Evolutionary conservation across 2,329 filamentous ascomycete species (phyloP).

Genomic region (Pyrenophora graminea): DNA sequence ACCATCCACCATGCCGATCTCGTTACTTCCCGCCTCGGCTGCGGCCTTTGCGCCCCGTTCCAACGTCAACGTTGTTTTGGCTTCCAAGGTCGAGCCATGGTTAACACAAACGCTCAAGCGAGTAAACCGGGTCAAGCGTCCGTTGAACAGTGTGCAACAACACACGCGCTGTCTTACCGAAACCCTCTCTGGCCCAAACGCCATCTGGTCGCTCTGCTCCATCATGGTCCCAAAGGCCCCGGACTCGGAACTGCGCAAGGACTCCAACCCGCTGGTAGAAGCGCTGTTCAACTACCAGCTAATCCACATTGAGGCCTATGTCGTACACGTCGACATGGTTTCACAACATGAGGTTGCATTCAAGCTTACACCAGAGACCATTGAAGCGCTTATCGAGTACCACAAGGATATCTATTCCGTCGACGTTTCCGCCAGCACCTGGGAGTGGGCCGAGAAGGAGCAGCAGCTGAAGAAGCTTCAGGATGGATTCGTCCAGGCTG

Average conservation of each 20-base stretch:
- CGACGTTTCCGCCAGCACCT: constrained; percentile 85
- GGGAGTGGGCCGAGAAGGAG: constrained; percentile 96
- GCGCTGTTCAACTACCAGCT: constrained; percentile 91
- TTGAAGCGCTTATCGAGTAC: constrained; percentile 89
- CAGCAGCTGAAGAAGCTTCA: constrained; percentile 95
- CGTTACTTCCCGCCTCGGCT: constrained; percentile 91
- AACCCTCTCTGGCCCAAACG: constrained; percentile 83
- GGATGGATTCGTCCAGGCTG: constrained; percentile 92
- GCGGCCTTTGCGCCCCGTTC: constrained; percentile 94
- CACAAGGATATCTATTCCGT: constrained; percentile 95
- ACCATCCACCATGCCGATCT: constrained; percentile 72
- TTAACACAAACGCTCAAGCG: constrained; percentile 95
- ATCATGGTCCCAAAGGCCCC: constrained; percentile 91
- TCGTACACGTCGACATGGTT: constrained; percentile 99
- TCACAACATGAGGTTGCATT: constrained; percentile 96
- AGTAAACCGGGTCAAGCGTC: constrained; percentile 94
- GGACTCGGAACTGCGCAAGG: constrained; percentile 79
- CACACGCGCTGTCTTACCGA: constrained; percentile 95
- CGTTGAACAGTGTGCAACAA: constrained; percentile 94
- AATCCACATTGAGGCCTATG: constrained; percentile 92
- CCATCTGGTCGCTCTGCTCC: constrained; percentile 92
- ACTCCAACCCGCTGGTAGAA: constrained; percentile 81
- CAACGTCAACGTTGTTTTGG: constrained; percentile 91
- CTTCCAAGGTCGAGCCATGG: constrained; percentile 92
- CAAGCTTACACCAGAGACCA: constrained; percentile 94